Evolutionary conservation across 2,329 filamentous ascomycete genomes (phyloP).

Genomic region (Venturia nashicola): DNA sequence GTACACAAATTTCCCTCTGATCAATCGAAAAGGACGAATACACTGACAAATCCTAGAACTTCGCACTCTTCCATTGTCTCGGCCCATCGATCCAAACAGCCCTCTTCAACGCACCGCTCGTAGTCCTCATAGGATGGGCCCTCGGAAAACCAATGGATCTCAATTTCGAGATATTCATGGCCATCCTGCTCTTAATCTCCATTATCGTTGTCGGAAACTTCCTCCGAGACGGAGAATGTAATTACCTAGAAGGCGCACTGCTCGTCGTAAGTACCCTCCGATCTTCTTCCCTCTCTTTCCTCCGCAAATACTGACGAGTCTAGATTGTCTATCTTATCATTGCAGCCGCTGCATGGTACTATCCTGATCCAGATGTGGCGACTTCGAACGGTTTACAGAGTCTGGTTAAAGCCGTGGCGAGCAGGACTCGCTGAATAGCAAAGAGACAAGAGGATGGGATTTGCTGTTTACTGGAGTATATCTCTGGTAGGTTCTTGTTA

Average conservation of each 20-base stretch:
- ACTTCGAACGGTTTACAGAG: not conserved
- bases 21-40: not conserved
- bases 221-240: slow-evolving; percentile 9
- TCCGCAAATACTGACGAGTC: not conserved
- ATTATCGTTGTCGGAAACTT: slow-evolving; percentile 12
- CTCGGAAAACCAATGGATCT: slow-evolving; percentile 50
- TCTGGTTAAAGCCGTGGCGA: not conserved
- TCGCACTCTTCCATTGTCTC: slow-evolving; percentile 62
- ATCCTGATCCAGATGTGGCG: slow-evolving; percentile 8
- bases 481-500: too few species aligned
- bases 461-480: too few species aligned
- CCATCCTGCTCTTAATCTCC: slow-evolving; percentile 41
- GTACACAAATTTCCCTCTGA: not conserved
- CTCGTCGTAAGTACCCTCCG: not conserved
- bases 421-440: not conserved
- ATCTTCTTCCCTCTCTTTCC: not conserved
- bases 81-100: slow-evolving; percentile 69
- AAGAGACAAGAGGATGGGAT: too few species aligned
- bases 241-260: slow-evolving; percentile 11
- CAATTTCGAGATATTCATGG: slow-evolving; percentile 64
- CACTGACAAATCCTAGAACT: slow-evolving; percentile 35
- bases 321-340: slow-evolving; percentile 11
- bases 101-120: slow-evolving; percentile 59
- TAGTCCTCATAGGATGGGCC: slow-evolving; percentile 61
- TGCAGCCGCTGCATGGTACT: slow-evolving; percentile 10